These are phyloP conservation scores for Calonectria hawksworthii DNA, from an alignment of 2,329 filamentous ascomycete genomes.

Conservation along the genomic window DNA sequence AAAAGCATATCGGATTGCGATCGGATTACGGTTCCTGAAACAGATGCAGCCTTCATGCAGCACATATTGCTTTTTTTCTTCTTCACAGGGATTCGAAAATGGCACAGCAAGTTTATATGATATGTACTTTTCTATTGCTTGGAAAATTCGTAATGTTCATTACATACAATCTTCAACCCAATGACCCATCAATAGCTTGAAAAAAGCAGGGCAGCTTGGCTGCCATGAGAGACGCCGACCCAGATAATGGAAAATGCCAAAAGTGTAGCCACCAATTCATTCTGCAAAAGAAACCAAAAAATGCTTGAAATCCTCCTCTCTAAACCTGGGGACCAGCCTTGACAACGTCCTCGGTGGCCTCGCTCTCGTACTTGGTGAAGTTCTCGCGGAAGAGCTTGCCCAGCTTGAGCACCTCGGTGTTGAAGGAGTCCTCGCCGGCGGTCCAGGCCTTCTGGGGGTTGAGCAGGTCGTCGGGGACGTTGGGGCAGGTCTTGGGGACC, in stretches of 20 bases:
- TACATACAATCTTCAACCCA: constrained; percentile 45
- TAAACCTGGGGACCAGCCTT: constrained; percentile 69
- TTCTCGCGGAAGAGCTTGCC: constrained; percentile 93
- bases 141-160: constrained; percentile 43
- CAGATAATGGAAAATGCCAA: constrained; percentile 39
- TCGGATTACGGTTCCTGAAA: not conserved
- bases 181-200: constrained; percentile 34
- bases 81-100: not conserved
- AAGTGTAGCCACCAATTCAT: constrained; percentile 36
- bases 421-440: constrained; percentile 84
- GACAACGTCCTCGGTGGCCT: constrained; percentile 86
- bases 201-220: constrained; percentile 45
- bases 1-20: not conserved
- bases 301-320: constrained; percentile 16
- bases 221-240: constrained; percentile 48
- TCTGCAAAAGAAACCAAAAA: constrained; percentile 6
- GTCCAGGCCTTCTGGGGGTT: constrained; percentile 97
- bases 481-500: constrained; percentile 92
- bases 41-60: not conserved
- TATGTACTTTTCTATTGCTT: constrained; percentile 46
- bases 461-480: constrained; percentile 90
- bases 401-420: constrained; percentile 90
- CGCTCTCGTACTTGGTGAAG: constrained; percentile 93
- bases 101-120: constrained; percentile 21
- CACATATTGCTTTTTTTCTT: not conserved